phyloP scores from a whole-genome alignment of 2,329 filamentous ascomycete genomes.

The Plectosphaerella plurivora region DNA sequence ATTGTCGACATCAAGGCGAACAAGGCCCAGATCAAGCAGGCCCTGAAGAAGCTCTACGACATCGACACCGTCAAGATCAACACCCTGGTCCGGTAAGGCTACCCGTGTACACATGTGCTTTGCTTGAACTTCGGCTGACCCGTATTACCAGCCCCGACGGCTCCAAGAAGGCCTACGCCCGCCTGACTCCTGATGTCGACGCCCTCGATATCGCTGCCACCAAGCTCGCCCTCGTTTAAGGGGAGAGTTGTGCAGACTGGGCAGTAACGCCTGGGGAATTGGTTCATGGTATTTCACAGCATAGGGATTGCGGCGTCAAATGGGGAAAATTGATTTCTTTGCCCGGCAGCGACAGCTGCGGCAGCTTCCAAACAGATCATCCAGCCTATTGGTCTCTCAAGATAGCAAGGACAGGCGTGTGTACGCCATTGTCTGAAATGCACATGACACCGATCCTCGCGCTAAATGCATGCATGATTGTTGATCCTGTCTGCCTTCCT shows the following conservation, averaged over 20 bases:
- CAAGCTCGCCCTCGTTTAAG: conserved; percentile 96
- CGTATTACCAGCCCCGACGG: conserved; percentile 70
- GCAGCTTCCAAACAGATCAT: neutral
- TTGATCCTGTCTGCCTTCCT: neutral
- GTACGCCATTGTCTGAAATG: neutral
- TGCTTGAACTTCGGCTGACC: conserved; percentile 11
- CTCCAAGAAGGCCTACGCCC: conserved; percentile 97
- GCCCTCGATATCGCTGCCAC: conserved; percentile 98
- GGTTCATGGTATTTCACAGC: conserved; percentile 11
- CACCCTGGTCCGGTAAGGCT: conserved; percentile 85
- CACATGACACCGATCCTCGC: neutral
- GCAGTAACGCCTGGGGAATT: neutral
- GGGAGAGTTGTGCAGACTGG: conserved; percentile 8
- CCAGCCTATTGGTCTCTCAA: neutral
- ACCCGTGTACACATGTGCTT: conserved; percentile 11
- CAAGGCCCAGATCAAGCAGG: conserved; percentile 99
- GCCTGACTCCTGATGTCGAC: conserved; percentile 93
- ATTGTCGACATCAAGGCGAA: conserved; percentile 97
- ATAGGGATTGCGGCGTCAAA: conserved; percentile 14
- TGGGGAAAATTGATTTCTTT: conserved; percentile 3
- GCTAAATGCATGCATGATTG: neutral
- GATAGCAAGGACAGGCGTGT: neutral
- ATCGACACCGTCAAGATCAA: conserved; percentile 99
- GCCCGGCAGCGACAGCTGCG: neutral
- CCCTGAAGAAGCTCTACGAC: conserved; percentile 99